Conservation (phyloP, 768 basidiomycete species). For the Hericium alpestre region DNA sequence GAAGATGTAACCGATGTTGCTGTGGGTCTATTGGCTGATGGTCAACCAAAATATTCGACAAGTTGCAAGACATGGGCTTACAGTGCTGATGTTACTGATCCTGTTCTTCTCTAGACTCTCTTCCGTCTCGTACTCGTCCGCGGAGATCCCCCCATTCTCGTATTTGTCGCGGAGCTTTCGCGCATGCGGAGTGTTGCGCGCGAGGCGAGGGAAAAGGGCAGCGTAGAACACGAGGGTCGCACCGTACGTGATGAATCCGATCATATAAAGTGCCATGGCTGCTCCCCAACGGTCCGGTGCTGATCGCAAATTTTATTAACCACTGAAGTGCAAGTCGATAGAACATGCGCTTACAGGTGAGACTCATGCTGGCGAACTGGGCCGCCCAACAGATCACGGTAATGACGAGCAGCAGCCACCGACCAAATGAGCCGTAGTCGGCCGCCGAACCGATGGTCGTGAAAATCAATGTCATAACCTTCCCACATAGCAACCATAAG, state of each 20-base stretch:
- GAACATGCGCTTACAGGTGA: slow-evolving; percentile 44
- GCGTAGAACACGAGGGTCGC: slow-evolving; percentile 77
- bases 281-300: slow-evolving; percentile 61
- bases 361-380: slow-evolving; percentile 66
- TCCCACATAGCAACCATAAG: neutral
- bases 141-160: slow-evolving; percentile 46
- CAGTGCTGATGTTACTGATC: slow-evolving; percentile 78
- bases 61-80: slow-evolving; percentile 21
- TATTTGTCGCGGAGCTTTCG: slow-evolving; percentile 43
- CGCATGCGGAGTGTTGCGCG: slow-evolving; percentile 62
- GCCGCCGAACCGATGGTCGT: slow-evolving; percentile 64
- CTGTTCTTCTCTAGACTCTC: slow-evolving; percentile 77
- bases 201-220: slow-evolving; percentile 70
- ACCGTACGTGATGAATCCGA: slow-evolving; percentile 70
- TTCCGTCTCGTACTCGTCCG: slow-evolving; percentile 59
- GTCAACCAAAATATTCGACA: too few relatives aligned
- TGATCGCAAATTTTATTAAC: slow-evolving; percentile 13
- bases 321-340: too few relatives aligned
- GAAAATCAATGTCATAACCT: slow-evolving; percentile 75
- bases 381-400: slow-evolving; percentile 74
- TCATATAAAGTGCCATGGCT: slow-evolving; percentile 71
- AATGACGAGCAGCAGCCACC: slow-evolving; percentile 63
- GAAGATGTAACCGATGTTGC: slow-evolving; percentile 64
- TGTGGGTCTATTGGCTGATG: slow-evolving; percentile 42
- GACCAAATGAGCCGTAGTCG: slow-evolving; percentile 66